Evolutionary conservation across 2,329 filamentous ascomycete genomes (phyloP), one percentile per base, ranked within the genome.

Genomic region (Stemphylium beticola): DNA sequence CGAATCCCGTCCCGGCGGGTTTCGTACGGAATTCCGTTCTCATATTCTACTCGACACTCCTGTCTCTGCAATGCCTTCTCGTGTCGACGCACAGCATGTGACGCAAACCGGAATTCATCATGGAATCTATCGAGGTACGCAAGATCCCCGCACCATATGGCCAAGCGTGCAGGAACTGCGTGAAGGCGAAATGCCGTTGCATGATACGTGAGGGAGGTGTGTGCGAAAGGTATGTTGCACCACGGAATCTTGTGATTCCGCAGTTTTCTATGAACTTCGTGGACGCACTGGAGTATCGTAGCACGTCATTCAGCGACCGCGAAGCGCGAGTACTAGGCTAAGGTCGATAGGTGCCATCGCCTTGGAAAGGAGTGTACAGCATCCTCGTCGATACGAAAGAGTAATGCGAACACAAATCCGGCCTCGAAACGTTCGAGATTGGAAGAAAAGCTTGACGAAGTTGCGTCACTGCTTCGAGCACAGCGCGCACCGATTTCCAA

Each of bases 381-480:
- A 6, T 61, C 64, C 10, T 36, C 52, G 4, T 39, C 52, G 2
- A 24, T 55, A 14, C 60, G 64, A 12, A 57, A 49, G 26, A 51
- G 40, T 42, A 38, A 47, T 26, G 9, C 53, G 4, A 62, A 50
- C 20, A 49, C 33, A 2, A 50, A 29, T 2, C 12, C 41, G 40
- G 11, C 17, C 6, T 52, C 49, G 1, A 60, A 52, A 57, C 62
- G 57, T 11, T 53, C 60, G 4, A 56, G 62, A 20, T 45, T 74
- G 4, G 72, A 74, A 38, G 68, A 73, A 10, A 74, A 71, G 18
- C 55, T 74, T 9, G 65, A 72, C 38, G 65, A 65, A 36, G 44
- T 74, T 1, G 71, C 72, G 4, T 56, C 65, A 1, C 33, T 74
- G 15, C 60, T 73, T 6, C 65, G 64, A n/a, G 59, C 60, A 4